Base-by-base conservation (phyloP, 495 filamentous ascomycete species). In the Paragyromitra xinjiangensis region DNA sequence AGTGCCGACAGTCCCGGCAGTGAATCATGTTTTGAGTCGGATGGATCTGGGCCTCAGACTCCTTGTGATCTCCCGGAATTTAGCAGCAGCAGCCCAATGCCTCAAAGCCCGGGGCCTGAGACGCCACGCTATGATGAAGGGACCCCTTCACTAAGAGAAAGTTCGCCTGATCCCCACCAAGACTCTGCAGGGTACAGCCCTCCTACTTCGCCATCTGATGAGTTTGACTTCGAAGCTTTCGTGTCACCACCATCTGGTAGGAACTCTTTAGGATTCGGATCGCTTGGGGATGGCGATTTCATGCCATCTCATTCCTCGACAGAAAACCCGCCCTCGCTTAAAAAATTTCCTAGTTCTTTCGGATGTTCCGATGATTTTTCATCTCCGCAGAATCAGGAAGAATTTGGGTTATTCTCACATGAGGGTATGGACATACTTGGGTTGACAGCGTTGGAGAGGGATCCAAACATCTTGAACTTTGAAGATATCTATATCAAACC, bases 401-500 rank as follows among this genome's bases (percentile, higher is more conserved):
- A 75, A 24, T 82, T 82, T 58, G 71, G 65, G 22, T 55, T 82
- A 55, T 82, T 82, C 29, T 42, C 80, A n/a, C 77, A 82, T 12
- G 81, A 82, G 48, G 55, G 70, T 26, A 64, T 81, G 56, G 80
- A 79, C 19, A 81, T 81, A 42, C 68, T 81, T 16, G 80, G 76
- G 44, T 61, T 82, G n/a, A 82, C 81, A n/a, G 67, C 81, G 3
- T 66, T 82, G 45, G 81, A 82, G 61, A 73, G 81, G 44, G 81
- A 82, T 64, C 81, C 81, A 6, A 74, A 75, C 44, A 82, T 82
- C 51, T 64, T 82, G 45, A 75, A 64, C 34, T 75, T 78, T 37
- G 76, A 81, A 39, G 80, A 80, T 63, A 75, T 78, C 26, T 82
- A 82, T 45, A 82, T 82, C 48, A 82, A 82, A 50, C 81, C 81